These are phyloP conservation scores for Flammula alnicola DNA, from an alignment of 1,284 basidiomycete genomes.

Conservation along the genomic window DNA sequence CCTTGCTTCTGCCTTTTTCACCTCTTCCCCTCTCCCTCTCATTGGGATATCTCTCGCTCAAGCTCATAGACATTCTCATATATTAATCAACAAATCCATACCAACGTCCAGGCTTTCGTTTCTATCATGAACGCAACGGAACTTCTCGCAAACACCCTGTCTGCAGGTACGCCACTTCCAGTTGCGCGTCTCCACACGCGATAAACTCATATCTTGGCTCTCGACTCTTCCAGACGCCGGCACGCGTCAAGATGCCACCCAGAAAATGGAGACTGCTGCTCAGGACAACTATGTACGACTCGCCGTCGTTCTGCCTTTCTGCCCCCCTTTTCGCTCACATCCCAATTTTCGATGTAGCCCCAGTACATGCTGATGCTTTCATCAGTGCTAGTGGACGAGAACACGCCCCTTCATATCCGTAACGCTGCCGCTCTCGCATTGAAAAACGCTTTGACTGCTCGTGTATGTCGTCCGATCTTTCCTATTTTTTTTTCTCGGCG, in stretches of 20 bases:
- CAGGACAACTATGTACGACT: constrained; percentile 80
- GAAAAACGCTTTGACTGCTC: constrained; percentile 93
- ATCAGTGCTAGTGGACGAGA: constrained; percentile 79
- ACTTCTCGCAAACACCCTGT: constrained; percentile 89
- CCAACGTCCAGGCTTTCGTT: constrained; percentile 18
- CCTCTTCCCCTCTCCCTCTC: constrained; percentile 23
- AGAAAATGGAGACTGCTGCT: constrained; percentile 85
- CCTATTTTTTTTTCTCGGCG: constrained; percentile 21
- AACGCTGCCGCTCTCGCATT: constrained; percentile 96
- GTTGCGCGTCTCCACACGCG: constrained; percentile 42
- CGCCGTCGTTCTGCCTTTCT: too few relatives aligned
- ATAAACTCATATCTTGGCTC: constrained; percentile 19
- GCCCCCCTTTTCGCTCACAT: constrained; percentile 19
- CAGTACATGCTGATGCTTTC: constrained; percentile 91
- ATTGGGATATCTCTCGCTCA: constrained; percentile 16
- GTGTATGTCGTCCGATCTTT: constrained; percentile 60
- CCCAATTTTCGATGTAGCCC: constrained; percentile 55
- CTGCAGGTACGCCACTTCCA: constrained; percentile 67
- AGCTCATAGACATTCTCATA: constrained; percentile 6
- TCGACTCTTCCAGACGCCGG: constrained; percentile 61
- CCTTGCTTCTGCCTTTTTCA: constrained; percentile 25
- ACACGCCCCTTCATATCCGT: constrained; percentile 75
- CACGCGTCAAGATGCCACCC: constrained; percentile 88
- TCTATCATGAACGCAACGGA: constrained; percentile 85
- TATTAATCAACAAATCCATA: too few relatives aligned